Evolutionary conservation across 176 grass and related monocot species (phyloP).

Genomic region (Pontederia crassipes): DNA sequence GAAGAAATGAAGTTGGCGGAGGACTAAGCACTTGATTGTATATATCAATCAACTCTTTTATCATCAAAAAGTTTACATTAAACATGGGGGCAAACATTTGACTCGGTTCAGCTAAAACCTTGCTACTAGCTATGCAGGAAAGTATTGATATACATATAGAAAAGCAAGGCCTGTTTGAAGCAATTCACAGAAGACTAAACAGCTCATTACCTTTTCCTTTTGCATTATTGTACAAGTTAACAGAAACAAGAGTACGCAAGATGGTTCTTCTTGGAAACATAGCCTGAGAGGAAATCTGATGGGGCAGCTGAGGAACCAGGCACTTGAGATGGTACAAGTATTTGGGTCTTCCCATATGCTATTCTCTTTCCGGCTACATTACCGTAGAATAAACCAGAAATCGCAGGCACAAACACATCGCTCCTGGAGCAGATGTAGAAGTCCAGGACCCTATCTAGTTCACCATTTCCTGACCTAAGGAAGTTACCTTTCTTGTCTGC

Average conservation of each 20-base stretch:
- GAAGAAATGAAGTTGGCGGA: no score
- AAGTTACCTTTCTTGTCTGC: slow-evolving; percentile 22
- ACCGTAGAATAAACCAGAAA: slow-evolving; percentile 24
- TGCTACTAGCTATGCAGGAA: no score
- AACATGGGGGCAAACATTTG: no score
- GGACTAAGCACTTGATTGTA: no score
- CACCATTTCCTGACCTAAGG: slow-evolving; percentile 12
- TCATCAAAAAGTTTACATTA: no score
- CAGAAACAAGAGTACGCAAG: slow-evolving; percentile 5
- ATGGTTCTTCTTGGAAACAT: slow-evolving; percentile 9
- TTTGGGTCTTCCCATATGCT: slow-evolving; percentile 13
- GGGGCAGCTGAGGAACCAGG: not conserved
- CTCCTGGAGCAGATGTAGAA: slow-evolving; percentile 23
- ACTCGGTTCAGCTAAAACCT: no score
- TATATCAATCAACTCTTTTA: no score
- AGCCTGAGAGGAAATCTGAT: slow-evolving; percentile 19
- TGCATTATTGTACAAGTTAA: not conserved
- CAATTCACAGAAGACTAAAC: no score
- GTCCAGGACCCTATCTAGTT: slow-evolving; percentile 23
- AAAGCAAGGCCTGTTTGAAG: no score
- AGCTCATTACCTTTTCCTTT: no score
- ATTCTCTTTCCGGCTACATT: slow-evolving; percentile 28
- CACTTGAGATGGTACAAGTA: slow-evolving; percentile 16
- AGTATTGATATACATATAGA: no score
- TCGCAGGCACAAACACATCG: slow-evolving; percentile 24